Base-by-base conservation (phyloP, 2,329 filamentous ascomycete species). In the Cordyceps cicadae region DNA sequence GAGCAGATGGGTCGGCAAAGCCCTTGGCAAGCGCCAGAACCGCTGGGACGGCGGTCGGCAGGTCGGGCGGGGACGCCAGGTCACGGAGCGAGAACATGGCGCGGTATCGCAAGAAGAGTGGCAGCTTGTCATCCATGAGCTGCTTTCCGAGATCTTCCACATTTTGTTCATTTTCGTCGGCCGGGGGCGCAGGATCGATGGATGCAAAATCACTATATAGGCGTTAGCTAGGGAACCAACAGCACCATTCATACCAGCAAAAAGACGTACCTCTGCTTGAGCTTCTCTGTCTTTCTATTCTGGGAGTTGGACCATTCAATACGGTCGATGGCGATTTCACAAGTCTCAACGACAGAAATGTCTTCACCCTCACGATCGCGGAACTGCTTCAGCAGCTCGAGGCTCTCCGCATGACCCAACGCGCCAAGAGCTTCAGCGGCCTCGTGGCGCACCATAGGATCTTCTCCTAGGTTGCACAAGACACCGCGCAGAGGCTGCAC, bases 1-100 rank as follows among this genome's bases (percentile, higher is more conserved):
- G 85, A 5, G 92, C 92, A 54, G 92, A 97, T 19, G 86, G 81
- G 72, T 99, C 94, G 37, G 81, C 80, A 67, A 99, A 87, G 17
- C 94, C 94, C 70, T 87, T 87, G 51, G 94, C 91, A 52, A 99
- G 83, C 12, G 92, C 90, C 50, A 88, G 82, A 58, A 99, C 84
- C 19, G 94, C 93, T n/a, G 90, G 88, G 17, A 91, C 84, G 7
- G 93, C 92, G 2, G 92, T 96, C 2, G 92, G 89, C 49, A 95
- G 86, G 70, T 96, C 89, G 11, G 93, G 92, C 17, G 94, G 94
- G 4, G 92, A 97, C 24, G 92, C 92, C 57, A 99, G 86, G 74
- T 99, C 94, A 70, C 94, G 88, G 57, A 99, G 86, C 62, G 91
- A 90, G 71, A 99, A 99, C 94, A 99, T 99, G 72, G 94, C 93